phyloP scores from a whole-genome alignment of 352 stramenopile species.

The Globisporangium abappressorium region DNA sequence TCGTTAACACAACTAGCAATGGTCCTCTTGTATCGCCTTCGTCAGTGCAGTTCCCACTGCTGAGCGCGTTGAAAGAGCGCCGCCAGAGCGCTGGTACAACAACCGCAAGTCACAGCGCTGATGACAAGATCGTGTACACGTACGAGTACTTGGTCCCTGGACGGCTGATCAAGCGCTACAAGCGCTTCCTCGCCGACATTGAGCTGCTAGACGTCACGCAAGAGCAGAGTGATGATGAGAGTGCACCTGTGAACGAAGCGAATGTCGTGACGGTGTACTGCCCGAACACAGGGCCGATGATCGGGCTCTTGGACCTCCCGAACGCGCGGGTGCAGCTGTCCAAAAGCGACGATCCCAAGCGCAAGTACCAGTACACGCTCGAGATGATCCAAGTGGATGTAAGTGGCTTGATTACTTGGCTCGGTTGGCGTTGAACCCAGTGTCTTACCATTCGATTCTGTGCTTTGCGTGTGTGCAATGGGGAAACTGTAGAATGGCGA shows the following conservation, averaged over 20 bases:
- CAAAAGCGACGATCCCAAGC: conserved; percentile 68
- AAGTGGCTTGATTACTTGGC: conserved; percentile 17
- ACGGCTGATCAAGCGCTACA: conserved; percentile 70
- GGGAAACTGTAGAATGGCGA: conserved; percentile 54
- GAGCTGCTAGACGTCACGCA: conserved; percentile 31
- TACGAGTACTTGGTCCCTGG: conserved; percentile 59
- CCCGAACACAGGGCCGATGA: conserved; percentile 81
- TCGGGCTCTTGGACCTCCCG: conserved; percentile 67
- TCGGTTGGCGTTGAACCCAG: not conserved
- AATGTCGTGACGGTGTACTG: conserved; percentile 74
- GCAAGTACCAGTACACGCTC: conserved; percentile 83
- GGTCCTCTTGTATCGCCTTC: not conserved
- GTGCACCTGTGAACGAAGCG: conserved; percentile 7
- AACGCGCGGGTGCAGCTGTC: conserved; percentile 72
- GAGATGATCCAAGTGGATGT: conserved; percentile 84
- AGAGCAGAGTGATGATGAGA: not conserved
- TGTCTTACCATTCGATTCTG: not conserved
- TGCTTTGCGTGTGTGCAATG: not conserved
- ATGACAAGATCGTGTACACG: conserved; percentile 33
- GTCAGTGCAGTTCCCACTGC: conserved; percentile 16
- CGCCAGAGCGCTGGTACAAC: conserved; percentile 1
- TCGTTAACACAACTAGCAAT: not conserved
- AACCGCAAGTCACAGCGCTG: not conserved
- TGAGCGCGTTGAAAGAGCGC: conserved; percentile 29
- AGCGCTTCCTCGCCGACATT: conserved; percentile 80